Conservation (phyloP, 2,329 filamentous ascomycete species). For the Neofusicoccum ribis region DNA sequence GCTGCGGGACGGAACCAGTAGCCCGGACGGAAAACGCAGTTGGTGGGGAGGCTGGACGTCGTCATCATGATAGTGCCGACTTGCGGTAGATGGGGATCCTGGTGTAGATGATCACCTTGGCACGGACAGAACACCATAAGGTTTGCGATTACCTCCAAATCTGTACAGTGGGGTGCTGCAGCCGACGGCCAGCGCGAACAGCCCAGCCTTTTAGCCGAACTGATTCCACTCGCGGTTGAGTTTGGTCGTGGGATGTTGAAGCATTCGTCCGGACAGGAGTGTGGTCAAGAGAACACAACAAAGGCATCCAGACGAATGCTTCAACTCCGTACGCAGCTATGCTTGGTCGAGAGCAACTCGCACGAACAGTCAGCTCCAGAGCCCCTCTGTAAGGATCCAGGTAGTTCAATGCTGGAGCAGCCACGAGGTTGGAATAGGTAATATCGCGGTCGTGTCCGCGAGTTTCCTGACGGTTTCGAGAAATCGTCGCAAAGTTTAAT, state of each 20-base stretch:
- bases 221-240: too few relatives aligned
- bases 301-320: too few relatives aligned
- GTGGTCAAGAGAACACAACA: too few relatives aligned
- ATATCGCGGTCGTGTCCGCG: neutral
- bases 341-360: too few relatives aligned
- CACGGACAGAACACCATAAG: conserved; percentile 9
- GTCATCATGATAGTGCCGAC: neutral
- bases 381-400: neutral
- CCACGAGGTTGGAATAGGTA: neutral
- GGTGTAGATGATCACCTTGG: neutral
- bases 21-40: neutral
- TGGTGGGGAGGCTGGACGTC: conserved; percentile 14
- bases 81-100: neutral
- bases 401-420: too few relatives aligned
- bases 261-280: too few relatives aligned
- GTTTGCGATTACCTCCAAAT: neutral
- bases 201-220: too few relatives aligned
- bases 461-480: neutral
- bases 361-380: too few relatives aligned
- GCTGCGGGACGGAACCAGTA: neutral
- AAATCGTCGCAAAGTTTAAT: neutral
- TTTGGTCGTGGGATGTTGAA: too few relatives aligned
- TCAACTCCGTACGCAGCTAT: neutral
- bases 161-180: neutral
- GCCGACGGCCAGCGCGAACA: too few relatives aligned